Base-by-base conservation (phyloP, 1,284 basidiomycete genomes). In the Cryptococcus sp. region DNA sequence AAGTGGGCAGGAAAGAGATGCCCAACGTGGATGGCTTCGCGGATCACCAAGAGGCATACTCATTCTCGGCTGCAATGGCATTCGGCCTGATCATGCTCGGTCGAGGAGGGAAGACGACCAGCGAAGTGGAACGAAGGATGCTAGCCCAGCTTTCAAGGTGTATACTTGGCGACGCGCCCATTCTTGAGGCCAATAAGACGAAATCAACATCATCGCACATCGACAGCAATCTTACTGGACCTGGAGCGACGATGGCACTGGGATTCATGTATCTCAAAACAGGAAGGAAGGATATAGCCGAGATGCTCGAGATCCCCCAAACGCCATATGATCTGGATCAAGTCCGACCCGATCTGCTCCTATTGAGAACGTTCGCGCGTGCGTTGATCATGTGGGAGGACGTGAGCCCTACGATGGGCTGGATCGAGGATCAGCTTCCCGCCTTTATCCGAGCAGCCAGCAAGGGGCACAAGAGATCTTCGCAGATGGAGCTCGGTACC, bases 31-130 rank as follows among this genome's bases (percentile, higher is more conserved):
- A 96, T 64, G 81, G 89, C 41, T 90, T 86, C 67, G 88, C 87
- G 63, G 90, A 92, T 61, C 85, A 91, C 71, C 85, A 90, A 38
- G 96, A 99, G 73, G 88, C 93, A 0, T 99, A 98, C 73, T 90
- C 93, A 0, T 87, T 93, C 64, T 86, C 91, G 1, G 88, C 93
- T 1, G 91, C 90, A 4, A 83, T 97, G 46, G 87, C 90, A 0
- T 96, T 96, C 70, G 96, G 96, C 0, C 89, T 97, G 83, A 89
- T 96, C 75, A 94, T 97, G 88, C 84, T 99, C 5, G 93, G 91
- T 7, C 88, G 87, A 66, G 93, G 93, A 0, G 85, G 86, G 0
- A 81, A 70, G 7, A 63, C 70, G 17, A 70, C 84, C 5, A 73
- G 72, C 47, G 71, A 75, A 39, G 89, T 90, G 1, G 91, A 94